Base-by-base conservation (phyloP, 23 red algal species). In the Pyropia haitanensis region DNA sequence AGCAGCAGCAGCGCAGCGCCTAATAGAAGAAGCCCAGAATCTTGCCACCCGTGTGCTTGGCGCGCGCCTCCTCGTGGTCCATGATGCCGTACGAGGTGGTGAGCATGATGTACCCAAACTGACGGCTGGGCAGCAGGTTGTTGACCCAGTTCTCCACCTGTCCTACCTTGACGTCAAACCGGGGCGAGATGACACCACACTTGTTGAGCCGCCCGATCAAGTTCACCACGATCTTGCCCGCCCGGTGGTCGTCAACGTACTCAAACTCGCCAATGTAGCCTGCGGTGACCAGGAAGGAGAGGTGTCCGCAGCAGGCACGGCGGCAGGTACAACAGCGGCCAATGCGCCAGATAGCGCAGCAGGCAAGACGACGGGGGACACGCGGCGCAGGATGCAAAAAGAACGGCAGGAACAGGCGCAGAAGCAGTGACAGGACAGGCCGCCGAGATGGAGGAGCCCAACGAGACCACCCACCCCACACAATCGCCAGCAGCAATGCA, bases 191-290 rank as follows among this genome's bases (percentile, higher is more conserved):
- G 4, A 86, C 94, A n/a, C 84, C 82, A 22, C 70, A 76, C 49
- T 98, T 98, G 75, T 98, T 98, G 58, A 98, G 73, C 48, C 94
- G 76, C n/a, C 94, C 94, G 25, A 88, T 90, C 51, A 98, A 79
- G 30, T 88, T 88, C 72, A 98, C 94, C 9, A 91, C 94, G 50
- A 98, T 88, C 83, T 98, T 98, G 14, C 86, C 86, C 0, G 80
- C 46, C 20, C 94, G 83, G 57, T 98, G 94, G 67, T 98, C 94
- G 56, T 98, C 94, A 14, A 98, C 80, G 55, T 64, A 48, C 53
- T 80, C 86, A 69, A 98, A 98, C 65, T 98, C 94, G 51, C 94
- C 94, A 50, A 98, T 91, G 80, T 98, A 98, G 18, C 94, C 80
- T 75, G 32, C 32, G 25, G 14, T 55, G 21, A 5, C 5, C 25